Percentiles rank a stretch among this genome's conserved stretches.
phyloP scores from a whole-genome alignment of 73 alveolate species.

The Stentor coeruleus region DNA sequence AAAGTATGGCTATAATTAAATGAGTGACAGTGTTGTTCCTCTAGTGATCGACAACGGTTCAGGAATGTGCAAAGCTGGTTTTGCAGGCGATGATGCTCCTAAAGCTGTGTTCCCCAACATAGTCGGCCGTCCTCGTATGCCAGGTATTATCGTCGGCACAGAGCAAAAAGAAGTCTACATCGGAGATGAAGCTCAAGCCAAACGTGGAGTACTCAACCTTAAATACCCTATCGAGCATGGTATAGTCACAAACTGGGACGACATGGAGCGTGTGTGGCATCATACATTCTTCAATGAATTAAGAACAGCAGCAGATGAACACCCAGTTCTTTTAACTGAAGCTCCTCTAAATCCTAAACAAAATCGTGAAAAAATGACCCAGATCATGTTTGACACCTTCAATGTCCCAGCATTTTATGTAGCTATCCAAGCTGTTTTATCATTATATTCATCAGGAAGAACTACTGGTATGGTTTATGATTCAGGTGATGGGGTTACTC shows the following conservation, averaged over 20 bases:
- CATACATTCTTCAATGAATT: constrained; percentile 64
- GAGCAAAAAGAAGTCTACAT: constrained; percentile 96
- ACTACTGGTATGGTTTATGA: constrained; percentile 93
- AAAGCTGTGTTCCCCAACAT: constrained; percentile 94
- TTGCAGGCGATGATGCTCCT: constrained; percentile 97
- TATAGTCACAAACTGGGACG: constrained; percentile 86
- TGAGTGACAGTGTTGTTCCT: no score
- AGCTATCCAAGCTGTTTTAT: constrained; percentile 88
- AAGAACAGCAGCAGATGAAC: constrained; percentile 62
- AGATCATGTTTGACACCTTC: constrained; percentile 94
- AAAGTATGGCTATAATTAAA: no score
- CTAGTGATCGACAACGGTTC: constrained; percentile 70
- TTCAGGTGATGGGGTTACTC: constrained; percentile 96
- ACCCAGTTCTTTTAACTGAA: constrained; percentile 80
- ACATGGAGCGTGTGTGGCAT: constrained; percentile 92
- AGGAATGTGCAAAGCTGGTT: constrained; percentile 92
- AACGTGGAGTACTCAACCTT: constrained; percentile 89
- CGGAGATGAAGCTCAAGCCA: constrained; percentile 96
- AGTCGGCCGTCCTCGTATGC: constrained; percentile 97
- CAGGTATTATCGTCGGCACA: constrained; percentile 94
- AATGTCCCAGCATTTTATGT: constrained; percentile 92
- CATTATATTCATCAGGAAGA: constrained; percentile 90
- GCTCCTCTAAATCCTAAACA: constrained; percentile 76
- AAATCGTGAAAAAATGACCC: constrained; percentile 77
- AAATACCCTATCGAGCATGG: constrained; percentile 91